Evolutionary conservation across 768 basidiomycete species (phyloP).

Genomic region (Roridomyces roridus): DNA sequence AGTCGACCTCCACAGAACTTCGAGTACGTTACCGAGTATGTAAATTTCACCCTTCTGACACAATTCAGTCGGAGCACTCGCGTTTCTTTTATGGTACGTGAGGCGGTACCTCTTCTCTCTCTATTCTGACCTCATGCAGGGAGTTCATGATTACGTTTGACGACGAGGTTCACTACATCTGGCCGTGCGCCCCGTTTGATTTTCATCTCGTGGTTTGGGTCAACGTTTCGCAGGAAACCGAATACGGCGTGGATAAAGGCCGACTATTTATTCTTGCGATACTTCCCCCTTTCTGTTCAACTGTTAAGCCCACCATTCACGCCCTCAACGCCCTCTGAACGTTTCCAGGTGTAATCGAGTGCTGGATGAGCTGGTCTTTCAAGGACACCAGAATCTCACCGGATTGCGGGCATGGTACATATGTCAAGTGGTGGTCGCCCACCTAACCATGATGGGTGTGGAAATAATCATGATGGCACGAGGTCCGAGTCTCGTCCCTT

Average conservation of each 20-base stretch:
- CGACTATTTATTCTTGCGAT: constrained; percentile 15
- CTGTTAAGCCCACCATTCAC: neutral
- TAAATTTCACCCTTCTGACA: neutral
- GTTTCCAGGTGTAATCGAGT: constrained; percentile 15
- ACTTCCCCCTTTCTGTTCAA: constrained; percentile 18
- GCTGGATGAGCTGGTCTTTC: constrained; percentile 6
- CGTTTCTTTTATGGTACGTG: constrained; percentile 28
- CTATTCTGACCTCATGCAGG: constrained; percentile 23
- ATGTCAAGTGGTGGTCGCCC: constrained; percentile 15
- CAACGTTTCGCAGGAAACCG: constrained; percentile 11
- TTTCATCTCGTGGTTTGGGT: neutral
- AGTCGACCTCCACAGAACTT: constrained; percentile 17
- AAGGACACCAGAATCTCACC: neutral
- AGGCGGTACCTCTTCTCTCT: neutral
- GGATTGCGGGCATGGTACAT: constrained; percentile 19
- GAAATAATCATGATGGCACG: constrained; percentile 25
- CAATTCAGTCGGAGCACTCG: constrained; percentile 24
- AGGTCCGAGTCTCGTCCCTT: neutral
- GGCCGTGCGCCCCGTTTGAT: constrained; percentile 26
- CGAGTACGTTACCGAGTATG: constrained; percentile 4
- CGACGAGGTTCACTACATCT: constrained; percentile 37
- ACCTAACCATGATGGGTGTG: constrained; percentile 16
- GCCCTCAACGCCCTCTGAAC: neutral
- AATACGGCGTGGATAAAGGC: constrained; percentile 20
- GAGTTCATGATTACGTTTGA: constrained; percentile 37